phyloP scores from a whole-genome alignment of 129 eudicot genomes.

The Calendula officinalis region DNA sequence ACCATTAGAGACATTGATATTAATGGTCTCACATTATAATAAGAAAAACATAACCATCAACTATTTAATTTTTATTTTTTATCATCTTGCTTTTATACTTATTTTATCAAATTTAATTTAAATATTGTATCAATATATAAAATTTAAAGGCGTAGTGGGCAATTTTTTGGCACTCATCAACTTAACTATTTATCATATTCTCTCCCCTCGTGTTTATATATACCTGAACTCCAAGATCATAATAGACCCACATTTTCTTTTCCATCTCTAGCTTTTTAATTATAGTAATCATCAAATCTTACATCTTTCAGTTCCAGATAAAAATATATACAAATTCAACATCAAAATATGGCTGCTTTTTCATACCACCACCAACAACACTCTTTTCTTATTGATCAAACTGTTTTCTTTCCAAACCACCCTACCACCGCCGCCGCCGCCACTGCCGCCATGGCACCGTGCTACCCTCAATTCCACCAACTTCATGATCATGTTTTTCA shows the following conservation, averaged over 20 bases:
- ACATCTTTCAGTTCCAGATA: constrained; percentile 20
- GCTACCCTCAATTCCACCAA: constrained; percentile 38
- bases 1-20: no score
- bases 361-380: constrained; percentile 38
- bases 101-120: no score
- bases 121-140: background rate
- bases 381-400: constrained; percentile 38
- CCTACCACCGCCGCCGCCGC: constrained; percentile 21
- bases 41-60: no score
- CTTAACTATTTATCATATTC: constrained; percentile 2
- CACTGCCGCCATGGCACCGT: constrained; percentile 14
- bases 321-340: constrained; percentile 4
- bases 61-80: no score
- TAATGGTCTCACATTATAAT: no score
- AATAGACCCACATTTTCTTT: constrained; percentile 29
- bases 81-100: no score
- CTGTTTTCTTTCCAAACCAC: constrained; percentile 35
- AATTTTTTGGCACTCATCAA: constrained; percentile 21
- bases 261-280: constrained; percentile 10
- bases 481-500: constrained; percentile 19
- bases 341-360: constrained; percentile 57
- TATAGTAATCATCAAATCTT: constrained; percentile 24
- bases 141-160: background rate
- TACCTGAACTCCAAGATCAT: constrained; percentile 24
- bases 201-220: constrained; percentile 31